A percentile compares a stretch with the other conserved stretches of the same genome.
phyloP scores from a whole-genome alignment of 108 stramenopile species.

The Seminavis robusta region DNA sequence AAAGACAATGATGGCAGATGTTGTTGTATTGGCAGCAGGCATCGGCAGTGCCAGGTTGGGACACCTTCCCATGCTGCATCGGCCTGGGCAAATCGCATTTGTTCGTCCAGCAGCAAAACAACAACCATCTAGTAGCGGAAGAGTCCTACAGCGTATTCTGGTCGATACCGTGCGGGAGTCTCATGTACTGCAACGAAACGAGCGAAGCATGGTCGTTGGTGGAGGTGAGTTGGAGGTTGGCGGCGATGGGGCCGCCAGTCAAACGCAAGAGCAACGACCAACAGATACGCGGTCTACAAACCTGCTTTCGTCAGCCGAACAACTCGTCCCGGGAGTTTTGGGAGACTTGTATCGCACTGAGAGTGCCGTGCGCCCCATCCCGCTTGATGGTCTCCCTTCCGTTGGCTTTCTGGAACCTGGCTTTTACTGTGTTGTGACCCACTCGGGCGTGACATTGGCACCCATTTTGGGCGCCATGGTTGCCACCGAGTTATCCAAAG shows the following conservation, averaged over 20 bases:
- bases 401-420: constrained; percentile 43
- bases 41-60: constrained; percentile 18
- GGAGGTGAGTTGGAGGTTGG: constrained; percentile 54
- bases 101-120: constrained; percentile 6
- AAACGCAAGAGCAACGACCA: background rate
- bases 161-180: constrained; percentile 53
- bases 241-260: constrained; percentile 18
- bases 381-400: constrained; percentile 58
- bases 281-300: background rate
- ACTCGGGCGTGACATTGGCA: constrained; percentile 63
- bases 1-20: constrained; percentile 17
- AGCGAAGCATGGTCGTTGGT: constrained; percentile 51
- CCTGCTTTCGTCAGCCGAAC: constrained; percentile 5
- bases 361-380: constrained; percentile 60
- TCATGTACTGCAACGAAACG: constrained; percentile 48
- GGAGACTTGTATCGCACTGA: constrained; percentile 7
- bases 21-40: constrained; percentile 48
- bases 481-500: constrained; percentile 38
- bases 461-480: constrained; percentile 51
- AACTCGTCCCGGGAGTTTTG: constrained; percentile 2
- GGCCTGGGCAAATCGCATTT: constrained; percentile 45
- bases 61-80: constrained; percentile 25
- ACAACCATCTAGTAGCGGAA: background rate
- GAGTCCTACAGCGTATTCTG: constrained; percentile 27
- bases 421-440: constrained; percentile 47